Conservation (phyloP, 2,329 filamentous ascomycete genomes). For the Nigrospora sphaerica region DNA sequence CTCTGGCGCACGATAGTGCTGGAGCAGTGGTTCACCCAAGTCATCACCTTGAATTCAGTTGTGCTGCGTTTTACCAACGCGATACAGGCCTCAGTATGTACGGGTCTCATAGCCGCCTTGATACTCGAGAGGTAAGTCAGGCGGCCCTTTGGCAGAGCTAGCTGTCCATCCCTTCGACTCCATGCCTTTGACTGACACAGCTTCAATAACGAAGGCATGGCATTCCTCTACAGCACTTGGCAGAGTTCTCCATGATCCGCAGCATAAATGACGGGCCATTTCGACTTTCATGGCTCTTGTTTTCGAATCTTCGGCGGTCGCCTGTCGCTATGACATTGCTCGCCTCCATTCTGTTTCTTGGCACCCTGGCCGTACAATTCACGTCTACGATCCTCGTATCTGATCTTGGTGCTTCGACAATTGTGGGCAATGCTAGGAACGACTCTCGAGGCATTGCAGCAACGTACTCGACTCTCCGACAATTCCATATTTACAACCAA, state of each 20-base stretch:
- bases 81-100: background rate
- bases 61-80: background rate
- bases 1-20: background rate
- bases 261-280: constrained; percentile 1
- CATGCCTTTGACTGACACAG: too few relatives aligned
- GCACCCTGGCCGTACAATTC: background rate
- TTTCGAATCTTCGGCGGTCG: background rate
- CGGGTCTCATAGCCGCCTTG: background rate
- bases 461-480: background rate
- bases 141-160: too few relatives aligned
- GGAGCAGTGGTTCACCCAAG: background rate
- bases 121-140: background rate
- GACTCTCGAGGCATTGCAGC: background rate
- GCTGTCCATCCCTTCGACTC: too few relatives aligned
- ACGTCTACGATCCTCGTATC: background rate
- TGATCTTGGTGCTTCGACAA: background rate
- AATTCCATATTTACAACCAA: background rate
- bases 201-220: background rate
- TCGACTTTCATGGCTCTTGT: background rate
- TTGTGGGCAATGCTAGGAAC: background rate
- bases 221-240: background rate
- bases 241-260: background rate
- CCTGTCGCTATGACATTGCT: background rate
- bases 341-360: background rate
- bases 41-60: background rate